Base-by-base conservation (phyloP, 768 basidiomycete genomes). In the Pulveroboletus sp. region DNA sequence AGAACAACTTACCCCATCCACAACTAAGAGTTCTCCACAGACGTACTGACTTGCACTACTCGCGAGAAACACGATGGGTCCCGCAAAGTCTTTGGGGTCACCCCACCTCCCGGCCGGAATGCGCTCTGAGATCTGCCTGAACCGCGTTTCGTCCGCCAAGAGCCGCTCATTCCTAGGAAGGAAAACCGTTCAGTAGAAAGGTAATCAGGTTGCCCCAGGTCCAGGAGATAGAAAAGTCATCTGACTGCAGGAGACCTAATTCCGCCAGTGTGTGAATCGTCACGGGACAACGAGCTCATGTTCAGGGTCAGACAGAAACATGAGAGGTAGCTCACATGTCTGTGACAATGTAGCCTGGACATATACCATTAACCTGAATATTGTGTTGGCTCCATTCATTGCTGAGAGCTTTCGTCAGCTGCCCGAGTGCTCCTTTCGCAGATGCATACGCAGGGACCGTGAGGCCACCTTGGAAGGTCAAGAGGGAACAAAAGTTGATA, bases 331-430 rank as follows among this genome's bases (percentile, higher is more conserved):
- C 52, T 71, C 70, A 89, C 87, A 93, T 93, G 58, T 95, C 93
- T 32, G 92, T 95, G 26, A 79, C 78, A 60, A 94, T 85, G 68
- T 93, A 93, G 30, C 91, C 92, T 28, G 91, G 91, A 57, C 84
- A 85, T 56, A 95, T 88, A 21, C 79, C 86, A 63, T 94, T 93
- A 15, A 94, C 90, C 66, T 92, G 86, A 46, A 95, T 81, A 57
- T 90, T 91, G 59, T 89, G 80, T 60, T 78, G 77, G 52, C 88
- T 86, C 93, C 93, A 96, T 67, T 95, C 93, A 68, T 96, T 96
- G 60, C 86, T 84, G 60, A 95, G 80, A 3, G 92, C 86, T 70
- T 93, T 93, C 26, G 91, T 90, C 58, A 91, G 74, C 63, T 86
- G 86, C 9, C 87, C 88, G 30, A 91, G 74, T 17, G 89, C 90